Percentiles rank a stretch among this genome's conserved stretches.
Evolutionary conservation across 768 basidiomycete genomes (phyloP).

Genomic region (Lactarius quietus): DNA sequence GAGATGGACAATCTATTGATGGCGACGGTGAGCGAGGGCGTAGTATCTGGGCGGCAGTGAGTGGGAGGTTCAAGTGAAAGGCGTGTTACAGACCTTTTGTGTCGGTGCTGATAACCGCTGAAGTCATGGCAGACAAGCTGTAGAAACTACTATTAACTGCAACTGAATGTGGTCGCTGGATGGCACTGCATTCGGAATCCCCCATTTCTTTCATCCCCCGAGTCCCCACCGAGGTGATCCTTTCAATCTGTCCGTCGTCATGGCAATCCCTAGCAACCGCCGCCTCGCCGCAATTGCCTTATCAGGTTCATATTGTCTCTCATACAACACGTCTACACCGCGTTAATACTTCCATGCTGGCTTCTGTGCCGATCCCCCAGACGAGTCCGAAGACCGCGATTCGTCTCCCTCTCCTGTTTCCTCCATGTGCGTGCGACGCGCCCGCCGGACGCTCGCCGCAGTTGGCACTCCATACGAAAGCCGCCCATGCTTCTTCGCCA

Average conservation of each 20-base stretch:
- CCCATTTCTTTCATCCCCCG: not conserved
- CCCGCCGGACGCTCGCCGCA: conserved; percentile 17
- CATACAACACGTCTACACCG: not conserved
- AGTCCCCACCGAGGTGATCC: not conserved
- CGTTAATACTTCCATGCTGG: conserved; percentile 24
- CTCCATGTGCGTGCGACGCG: not conserved
- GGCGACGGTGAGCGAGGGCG: conserved; percentile 18
- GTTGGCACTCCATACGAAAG: conserved; percentile 20
- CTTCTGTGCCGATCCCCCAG: conserved; percentile 15
- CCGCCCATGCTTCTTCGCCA: conserved; percentile 8
- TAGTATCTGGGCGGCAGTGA: conserved; percentile 9
- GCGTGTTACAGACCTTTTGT: conserved; percentile 21
- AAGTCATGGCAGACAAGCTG: conserved; percentile 4
- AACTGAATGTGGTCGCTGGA: no score
- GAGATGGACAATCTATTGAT: conserved; percentile 43
- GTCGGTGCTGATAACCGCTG: conserved; percentile 21
- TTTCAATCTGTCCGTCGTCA: conserved; percentile 3
- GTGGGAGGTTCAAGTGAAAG: not conserved
- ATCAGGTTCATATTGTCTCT: conserved; percentile 5
- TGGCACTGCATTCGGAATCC: not conserved
- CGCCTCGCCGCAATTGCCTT: not conserved
- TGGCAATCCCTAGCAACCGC: conserved; percentile 10
- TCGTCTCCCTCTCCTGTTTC: conserved; percentile 16
- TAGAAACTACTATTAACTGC: no score
- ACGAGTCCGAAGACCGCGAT: conserved; percentile 19